Evolutionary conservation across 148 eudicot genomes (phyloP).

Genomic region (Vaccinium myrtillus): DNA sequence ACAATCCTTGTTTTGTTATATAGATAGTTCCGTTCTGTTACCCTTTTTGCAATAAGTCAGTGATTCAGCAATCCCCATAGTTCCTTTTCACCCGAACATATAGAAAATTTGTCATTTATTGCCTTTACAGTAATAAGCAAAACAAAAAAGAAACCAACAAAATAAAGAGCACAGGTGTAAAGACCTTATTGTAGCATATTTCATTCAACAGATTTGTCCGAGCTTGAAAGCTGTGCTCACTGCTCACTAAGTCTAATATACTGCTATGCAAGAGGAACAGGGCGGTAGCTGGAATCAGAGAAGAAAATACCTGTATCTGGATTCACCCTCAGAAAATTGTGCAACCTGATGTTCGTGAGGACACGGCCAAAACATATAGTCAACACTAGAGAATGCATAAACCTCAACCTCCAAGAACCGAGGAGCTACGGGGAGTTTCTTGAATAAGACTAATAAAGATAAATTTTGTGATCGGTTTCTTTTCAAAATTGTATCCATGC

Average conservation of each 20-base stretch:
- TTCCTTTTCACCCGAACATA: not conserved
- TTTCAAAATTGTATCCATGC: no score
- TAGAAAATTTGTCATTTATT: not conserved
- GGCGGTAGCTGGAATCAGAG: conserved; percentile 98
- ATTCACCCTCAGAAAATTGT: conserved; percentile 89
- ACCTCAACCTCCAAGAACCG: no score
- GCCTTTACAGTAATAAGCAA: not conserved
- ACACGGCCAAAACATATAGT: not conserved
- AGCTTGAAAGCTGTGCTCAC: conserved; percentile 70
- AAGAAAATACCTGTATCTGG: conserved; percentile 86
- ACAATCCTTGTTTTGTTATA: no score
- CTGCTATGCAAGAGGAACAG: conserved; percentile 96
- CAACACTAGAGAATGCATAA: not conserved
- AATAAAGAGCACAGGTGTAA: not conserved
- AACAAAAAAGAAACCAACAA: not conserved
- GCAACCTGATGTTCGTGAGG: conserved; percentile 56
- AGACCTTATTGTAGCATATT: conserved; percentile 86
- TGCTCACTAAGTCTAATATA: conserved; percentile 93
- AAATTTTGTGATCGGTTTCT: no score
- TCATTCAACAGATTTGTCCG: conserved; percentile 77
- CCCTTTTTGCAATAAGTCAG: not conserved
- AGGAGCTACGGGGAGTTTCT: no score
- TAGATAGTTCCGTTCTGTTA: not conserved
- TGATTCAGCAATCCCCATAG: not conserved
- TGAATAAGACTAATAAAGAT: no score